phyloP scores from a whole-genome alignment of 2,329 filamentous ascomycete species.

The Hymenoscyphus salicellus region DNA sequence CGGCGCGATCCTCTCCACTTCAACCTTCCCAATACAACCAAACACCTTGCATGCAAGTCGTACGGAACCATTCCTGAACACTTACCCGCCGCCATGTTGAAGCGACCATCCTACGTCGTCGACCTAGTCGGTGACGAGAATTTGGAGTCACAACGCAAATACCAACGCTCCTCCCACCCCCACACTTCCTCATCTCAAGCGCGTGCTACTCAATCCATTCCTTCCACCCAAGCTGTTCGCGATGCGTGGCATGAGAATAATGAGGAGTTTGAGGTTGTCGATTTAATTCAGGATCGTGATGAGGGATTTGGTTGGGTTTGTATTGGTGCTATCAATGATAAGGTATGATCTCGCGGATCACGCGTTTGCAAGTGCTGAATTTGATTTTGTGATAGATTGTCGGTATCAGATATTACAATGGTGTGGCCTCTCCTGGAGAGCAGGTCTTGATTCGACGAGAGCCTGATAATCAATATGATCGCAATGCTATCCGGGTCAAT shows the following conservation, averaged over 20 bases:
- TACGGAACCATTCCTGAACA: no score
- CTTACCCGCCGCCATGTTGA: conserved; percentile 22
- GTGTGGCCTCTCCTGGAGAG: conserved; percentile 61
- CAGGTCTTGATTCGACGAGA: conserved; percentile 62
- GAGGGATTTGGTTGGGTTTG: conserved; percentile 32
- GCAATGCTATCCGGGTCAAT: conserved; percentile 73
- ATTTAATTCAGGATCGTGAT: conserved; percentile 33
- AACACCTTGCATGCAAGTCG: neutral
- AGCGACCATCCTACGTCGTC: conserved; percentile 41
- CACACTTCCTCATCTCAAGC: conserved; percentile 22
- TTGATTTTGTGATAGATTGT: conserved; percentile 38
- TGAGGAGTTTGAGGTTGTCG: conserved; percentile 32
- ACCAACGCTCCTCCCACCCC: conserved; percentile 22
- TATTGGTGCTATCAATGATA: conserved; percentile 39
- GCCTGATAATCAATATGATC: conserved; percentile 66
- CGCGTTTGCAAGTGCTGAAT: neutral
- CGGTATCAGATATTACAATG: conserved; percentile 57
- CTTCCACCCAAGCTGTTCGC: conserved; percentile 9
- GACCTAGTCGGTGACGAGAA: conserved; percentile 42
- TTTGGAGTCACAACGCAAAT: conserved; percentile 25
- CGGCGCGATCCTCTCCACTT: neutral
- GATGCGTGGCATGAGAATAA: conserved; percentile 23
- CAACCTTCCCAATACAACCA: neutral
- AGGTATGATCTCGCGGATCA: conserved; percentile 25
- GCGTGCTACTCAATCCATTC: conserved; percentile 19